These are phyloP conservation scores for Epichloe bromicola DNA, from an alignment of 2,329 filamentous ascomycete genomes.

Conservation along the genomic window DNA sequence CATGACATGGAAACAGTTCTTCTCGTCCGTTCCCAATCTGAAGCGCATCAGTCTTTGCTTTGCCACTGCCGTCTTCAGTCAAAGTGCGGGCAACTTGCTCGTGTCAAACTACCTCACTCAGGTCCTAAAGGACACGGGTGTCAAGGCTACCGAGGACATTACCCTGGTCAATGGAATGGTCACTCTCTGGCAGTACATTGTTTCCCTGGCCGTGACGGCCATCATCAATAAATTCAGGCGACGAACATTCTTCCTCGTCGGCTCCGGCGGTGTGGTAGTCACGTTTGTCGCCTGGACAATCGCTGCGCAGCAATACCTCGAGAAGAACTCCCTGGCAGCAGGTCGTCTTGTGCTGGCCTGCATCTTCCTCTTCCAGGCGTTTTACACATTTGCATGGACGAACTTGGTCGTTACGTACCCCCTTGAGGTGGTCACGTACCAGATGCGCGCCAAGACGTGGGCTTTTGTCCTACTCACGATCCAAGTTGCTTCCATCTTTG, in stretches of 20 bases:
- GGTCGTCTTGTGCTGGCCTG: slow-evolving; percentile 26
- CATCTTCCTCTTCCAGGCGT: slow-evolving; percentile 29
- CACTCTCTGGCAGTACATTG: slow-evolving; percentile 29
- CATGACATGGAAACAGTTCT: slow-evolving; percentile 29
- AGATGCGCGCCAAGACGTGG: slow-evolving; percentile 29
- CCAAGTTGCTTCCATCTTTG: slow-evolving; percentile 24
- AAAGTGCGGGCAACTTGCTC: slow-evolving; percentile 27
- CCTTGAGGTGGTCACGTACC: slow-evolving; percentile 27
- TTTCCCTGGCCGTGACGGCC: slow-evolving; percentile 23
- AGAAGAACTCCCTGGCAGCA: slow-evolving; percentile 16
- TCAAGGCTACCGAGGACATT: slow-evolving; percentile 23
- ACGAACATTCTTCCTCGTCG: slow-evolving; percentile 25
- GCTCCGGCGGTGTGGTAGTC: slow-evolving; percentile 24
- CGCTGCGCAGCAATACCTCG: slow-evolving; percentile 24
- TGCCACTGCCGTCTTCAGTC: slow-evolving; percentile 25
- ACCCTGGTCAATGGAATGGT: slow-evolving; percentile 29
- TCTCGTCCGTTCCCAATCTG: slow-evolving; percentile 24
- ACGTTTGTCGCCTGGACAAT: slow-evolving; percentile 28
- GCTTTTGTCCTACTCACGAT: slow-evolving; percentile 27
- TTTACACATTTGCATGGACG: slow-evolving; percentile 31
- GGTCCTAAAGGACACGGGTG: slow-evolving; percentile 25
- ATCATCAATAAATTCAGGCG: slow-evolving; percentile 24
- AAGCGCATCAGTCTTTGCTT: slow-evolving; percentile 28
- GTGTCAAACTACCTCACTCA: slow-evolving; percentile 29
- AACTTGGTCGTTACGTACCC: slow-evolving; percentile 30